Conservation (phyloP, 2,329 filamentous ascomycete species). For the Fusarium cicatricum region DNA sequence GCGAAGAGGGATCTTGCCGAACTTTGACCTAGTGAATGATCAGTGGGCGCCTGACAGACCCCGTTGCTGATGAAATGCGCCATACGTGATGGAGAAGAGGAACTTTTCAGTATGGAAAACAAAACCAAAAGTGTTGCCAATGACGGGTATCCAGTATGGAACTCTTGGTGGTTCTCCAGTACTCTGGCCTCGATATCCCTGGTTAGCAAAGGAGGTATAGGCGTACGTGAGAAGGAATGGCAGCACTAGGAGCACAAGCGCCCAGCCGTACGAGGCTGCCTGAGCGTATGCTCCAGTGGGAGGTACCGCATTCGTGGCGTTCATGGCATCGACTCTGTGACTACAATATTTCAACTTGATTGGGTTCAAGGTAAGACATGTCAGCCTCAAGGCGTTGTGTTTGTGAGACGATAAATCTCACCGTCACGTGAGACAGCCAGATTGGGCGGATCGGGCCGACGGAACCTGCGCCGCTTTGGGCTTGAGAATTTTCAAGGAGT, state of each 20-base stretch:
- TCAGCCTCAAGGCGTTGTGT: too few species aligned
- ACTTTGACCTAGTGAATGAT: constrained; percentile 20
- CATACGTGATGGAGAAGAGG: constrained; percentile 18
- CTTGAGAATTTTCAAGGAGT: too few species aligned
- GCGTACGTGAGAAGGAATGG: constrained; percentile 17
- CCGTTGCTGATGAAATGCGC: accelerated
- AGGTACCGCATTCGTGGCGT: neutral
- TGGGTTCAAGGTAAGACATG: neutral
- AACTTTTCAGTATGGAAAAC: constrained; percentile 28
- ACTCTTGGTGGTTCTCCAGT: constrained; percentile 20
- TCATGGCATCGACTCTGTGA: constrained; percentile 3
- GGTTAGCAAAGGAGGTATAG: constrained; percentile 14
- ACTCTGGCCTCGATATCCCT: neutral
- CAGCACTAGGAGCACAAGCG: neutral
- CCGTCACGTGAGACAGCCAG: too few species aligned
- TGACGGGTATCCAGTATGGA: constrained; percentile 27
- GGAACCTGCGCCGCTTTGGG: too few species aligned
- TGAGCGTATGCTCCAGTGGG: neutral
- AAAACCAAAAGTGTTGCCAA: constrained; percentile 26
- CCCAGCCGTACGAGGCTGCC: neutral
- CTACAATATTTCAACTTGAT: too few species aligned
- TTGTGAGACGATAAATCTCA: too few species aligned
- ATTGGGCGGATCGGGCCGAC: too few species aligned
- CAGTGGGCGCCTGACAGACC: neutral
- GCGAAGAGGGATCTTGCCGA: constrained; percentile 26